Percentiles rank a stretch among this genome's conserved stretches.
Conservation (phyloP, 352 stramenopile species). For the Globisporangium barbulae region DNA sequence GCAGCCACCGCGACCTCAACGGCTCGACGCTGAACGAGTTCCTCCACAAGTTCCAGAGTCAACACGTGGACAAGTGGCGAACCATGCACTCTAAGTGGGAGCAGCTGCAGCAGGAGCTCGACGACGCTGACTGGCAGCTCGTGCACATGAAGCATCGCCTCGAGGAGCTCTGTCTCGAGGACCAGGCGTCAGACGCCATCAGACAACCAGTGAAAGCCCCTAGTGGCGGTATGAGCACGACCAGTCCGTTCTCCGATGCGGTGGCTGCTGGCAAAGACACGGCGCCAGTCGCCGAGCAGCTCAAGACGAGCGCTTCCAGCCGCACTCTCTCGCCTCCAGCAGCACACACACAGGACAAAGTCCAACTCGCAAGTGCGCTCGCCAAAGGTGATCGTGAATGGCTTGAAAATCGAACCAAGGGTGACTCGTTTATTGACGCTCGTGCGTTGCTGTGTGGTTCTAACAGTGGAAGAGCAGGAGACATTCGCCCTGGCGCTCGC, state of each 20-base stretch:
- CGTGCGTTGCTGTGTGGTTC: slow-evolving; percentile 18
- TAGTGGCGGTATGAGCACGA: background rate
- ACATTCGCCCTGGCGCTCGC: slow-evolving; percentile 67
- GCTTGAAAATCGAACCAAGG: background rate
- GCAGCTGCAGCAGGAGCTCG: slow-evolving; percentile 36
- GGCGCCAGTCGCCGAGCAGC: slow-evolving; percentile 47
- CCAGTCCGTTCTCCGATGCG: slow-evolving; percentile 67
- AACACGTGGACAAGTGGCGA: slow-evolving; percentile 39
- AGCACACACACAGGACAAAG: background rate
- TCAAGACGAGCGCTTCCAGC: slow-evolving; percentile 32
- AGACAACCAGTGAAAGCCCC: slow-evolving; percentile 9
- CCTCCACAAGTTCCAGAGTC: slow-evolving; percentile 21
- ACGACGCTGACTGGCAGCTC: slow-evolving; percentile 64
- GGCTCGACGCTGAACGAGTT: slow-evolving; percentile 22
- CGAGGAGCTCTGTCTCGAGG: slow-evolving; percentile 44
- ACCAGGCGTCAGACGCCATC: background rate
- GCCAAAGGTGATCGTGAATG: slow-evolving; percentile 16
- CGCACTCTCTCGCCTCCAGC: slow-evolving; percentile 13
- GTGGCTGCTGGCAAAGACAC: slow-evolving; percentile 57
- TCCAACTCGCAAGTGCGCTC: slow-evolving; percentile 4
- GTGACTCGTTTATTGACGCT: background rate
- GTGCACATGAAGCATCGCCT: slow-evolving; percentile 51
- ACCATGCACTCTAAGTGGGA: slow-evolving; percentile 46
- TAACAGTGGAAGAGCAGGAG: slow-evolving; percentile 58
- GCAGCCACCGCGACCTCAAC: background rate